Base-by-base conservation (phyloP, 192 early-diverging fungal genomes). In the Backusella australiensis region DNA sequence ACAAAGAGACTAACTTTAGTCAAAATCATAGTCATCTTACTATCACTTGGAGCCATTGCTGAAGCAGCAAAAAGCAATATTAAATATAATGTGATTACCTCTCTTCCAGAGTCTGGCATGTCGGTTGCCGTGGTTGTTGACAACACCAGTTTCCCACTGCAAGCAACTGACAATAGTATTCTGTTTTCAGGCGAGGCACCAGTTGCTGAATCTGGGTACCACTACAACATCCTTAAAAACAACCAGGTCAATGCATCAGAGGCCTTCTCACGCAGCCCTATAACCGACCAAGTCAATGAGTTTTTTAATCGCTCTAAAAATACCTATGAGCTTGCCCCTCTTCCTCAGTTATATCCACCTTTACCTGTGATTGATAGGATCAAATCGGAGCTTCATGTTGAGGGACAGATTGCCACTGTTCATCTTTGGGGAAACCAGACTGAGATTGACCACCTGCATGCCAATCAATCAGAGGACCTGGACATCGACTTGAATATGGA, bases 271-370 rank as follows among this genome's bases (percentile, higher is more conserved):
- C 67, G 78, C 11, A 26, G 63, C 6, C 36, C 52, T 6, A 3
- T 71, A 14, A 34, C 34, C 1, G 8, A 49, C n/a, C 19, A 38
- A 6, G 11, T 71, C 11, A 74, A 79, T 44, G 78, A 79, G 35
- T 72, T 79, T 34, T 79, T 53, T 44, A 67, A 73, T 63, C 72
- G 78, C 6, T 23, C 34, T 21, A 68, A 66, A 66, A 70, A 26
- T 15, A 23, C 69, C 5, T 36, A 73, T 39, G 15, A 52, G 2
- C 6, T 79, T 8, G 34, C 69, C 4, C 34, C 53, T 6, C 69
- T 79, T 36, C 46, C 72, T 59, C 46, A 73, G 26, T n/a, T 75
- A 1, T 11, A 15, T 1, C 4, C 29, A 21, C 14, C 17, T 6
- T 44, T 69, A 12, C 49, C 78, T 8, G 14, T 39, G 6, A 65